These are phyloP conservation scores for Mediolabrus comicus DNA, from an alignment of 108 stramenopile species.

Conservation along the genomic window DNA sequence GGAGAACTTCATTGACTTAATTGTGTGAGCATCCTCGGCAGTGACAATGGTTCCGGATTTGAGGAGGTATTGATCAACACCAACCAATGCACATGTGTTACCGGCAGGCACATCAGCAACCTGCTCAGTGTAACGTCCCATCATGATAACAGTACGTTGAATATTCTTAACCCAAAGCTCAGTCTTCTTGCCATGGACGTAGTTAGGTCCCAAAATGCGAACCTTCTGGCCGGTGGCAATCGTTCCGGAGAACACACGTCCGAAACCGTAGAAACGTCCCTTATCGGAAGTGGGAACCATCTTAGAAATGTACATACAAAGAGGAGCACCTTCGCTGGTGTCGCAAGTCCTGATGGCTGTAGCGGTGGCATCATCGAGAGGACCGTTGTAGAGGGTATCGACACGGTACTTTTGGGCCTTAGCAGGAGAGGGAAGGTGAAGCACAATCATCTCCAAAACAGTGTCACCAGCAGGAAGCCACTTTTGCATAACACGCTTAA, in stretches of 20 bases:
- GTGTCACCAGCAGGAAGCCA: constrained; percentile 99
- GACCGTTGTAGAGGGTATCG: constrained; percentile 97
- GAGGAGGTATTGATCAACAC: constrained; percentile 99
- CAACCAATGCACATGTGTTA: constrained; percentile 99
- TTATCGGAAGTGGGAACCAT: constrained; percentile 99
- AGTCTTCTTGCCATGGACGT: constrained; percentile 99
- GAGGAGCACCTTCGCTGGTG: constrained; percentile 91
- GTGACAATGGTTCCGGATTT: constrained; percentile 99
- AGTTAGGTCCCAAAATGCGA: constrained; percentile 99
- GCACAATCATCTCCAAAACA: constrained; percentile 99
- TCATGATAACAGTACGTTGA: constrained; percentile 99
- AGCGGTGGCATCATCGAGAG: constrained; percentile 97
- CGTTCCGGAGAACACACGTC: constrained; percentile 99
- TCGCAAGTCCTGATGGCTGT: constrained; percentile 98
- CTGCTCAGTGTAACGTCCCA: constrained; percentile 99
- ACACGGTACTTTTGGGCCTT: constrained; percentile 98
- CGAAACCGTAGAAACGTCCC: constrained; percentile 99
- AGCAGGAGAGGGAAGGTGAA: constrained; percentile 98
- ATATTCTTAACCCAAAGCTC: constrained; percentile 99
- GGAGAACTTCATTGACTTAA: constrained; percentile 99
- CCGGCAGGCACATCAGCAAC: constrained; percentile 99
- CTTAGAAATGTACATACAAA: constrained; percentile 99
- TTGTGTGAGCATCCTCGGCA: constrained; percentile 92
- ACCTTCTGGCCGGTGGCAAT: constrained; percentile 99
- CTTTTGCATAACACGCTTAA: constrained; percentile 99